Evolutionary conservation across 208 protist species (phyloP), one percentile per base, ranked within the genome.

Genomic region (Trypanosomatidae sp.): DNA sequence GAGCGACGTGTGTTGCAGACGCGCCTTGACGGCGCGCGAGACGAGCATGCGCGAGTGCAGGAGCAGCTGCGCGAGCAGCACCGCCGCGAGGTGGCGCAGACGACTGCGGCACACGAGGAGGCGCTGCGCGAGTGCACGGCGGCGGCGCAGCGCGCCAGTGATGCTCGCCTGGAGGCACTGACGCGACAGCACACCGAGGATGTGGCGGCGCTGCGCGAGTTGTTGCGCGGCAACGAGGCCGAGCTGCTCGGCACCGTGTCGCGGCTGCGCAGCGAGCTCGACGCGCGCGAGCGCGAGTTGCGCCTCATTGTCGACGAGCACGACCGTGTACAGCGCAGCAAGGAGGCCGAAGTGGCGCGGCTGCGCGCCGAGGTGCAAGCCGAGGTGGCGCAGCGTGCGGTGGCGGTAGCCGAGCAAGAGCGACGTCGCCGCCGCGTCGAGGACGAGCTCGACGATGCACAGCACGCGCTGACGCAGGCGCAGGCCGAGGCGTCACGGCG

Each of bases 391-490:
- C 57, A 56, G 2, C 66, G 57, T 2, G 56, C 61, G 43, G 58
- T 61, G 19, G 73, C 74, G 21, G 33, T 82, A 13, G 63, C 74
- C 44, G 66, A 86, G 48, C 80, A 82, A 43, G 72, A 85, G 39
- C 66, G 68, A 8, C 68, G 79, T 48, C 46, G 60, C n/a, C 65
- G 72, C 20, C 37, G 52, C 3, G 24, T 78, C 8, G 67, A 73
- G 27, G n/a, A n/a, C n/a, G n/a, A n/a, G n/a, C n/a, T n/a, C 30
- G 66, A 81, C 41, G 35, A 58, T 2, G 37, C 64, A 33, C 57
- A 56, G 2, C 66, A 56, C 3, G 56, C 61, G 43, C 60, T 61
- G 19, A 72, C 74, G 21, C 44, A 65, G 83, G 48, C 80, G 79
- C 43, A 71, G 82, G 39, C 66, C 65, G 8, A 64, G 79, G 49